Evolutionary conservation across 495 filamentous ascomycete species (phyloP).

Genomic region (Parathielavia appendiculata): DNA sequence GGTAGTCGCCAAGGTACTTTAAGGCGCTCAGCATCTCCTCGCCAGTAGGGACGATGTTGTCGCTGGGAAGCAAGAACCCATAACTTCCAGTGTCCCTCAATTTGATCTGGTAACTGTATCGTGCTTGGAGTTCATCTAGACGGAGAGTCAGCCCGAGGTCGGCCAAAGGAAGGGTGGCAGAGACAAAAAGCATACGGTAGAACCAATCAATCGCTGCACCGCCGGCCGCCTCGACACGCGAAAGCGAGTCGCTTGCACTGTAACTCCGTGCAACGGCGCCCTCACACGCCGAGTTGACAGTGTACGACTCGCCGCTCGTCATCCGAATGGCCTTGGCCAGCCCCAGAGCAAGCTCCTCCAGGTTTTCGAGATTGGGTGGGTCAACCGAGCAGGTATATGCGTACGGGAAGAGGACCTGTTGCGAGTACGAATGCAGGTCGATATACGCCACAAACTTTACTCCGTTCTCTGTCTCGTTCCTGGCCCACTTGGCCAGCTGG

Average conservation of each 20-base stretch:
- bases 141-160: background rate
- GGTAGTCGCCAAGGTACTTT: conserved; percentile 72
- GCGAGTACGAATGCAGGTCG: conserved; percentile 92
- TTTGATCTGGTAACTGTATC: conserved; percentile 90
- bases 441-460: conserved; percentile 74
- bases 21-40: conserved; percentile 79
- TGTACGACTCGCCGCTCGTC: conserved; percentile 68
- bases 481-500: conserved; percentile 74
- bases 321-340: conserved; percentile 85
- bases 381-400: conserved; percentile 70
- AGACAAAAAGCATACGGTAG: conserved; percentile 54
- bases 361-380: conserved; percentile 83
- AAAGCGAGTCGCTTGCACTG: conserved; percentile 28
- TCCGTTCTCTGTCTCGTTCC: conserved; percentile 72
- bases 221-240: conserved; percentile 60
- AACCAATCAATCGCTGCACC: conserved; percentile 95
- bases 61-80: conserved; percentile 82
- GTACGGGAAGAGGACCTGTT: conserved; percentile 92
- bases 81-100: conserved; percentile 89
- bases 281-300: conserved; percentile 81
- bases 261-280: conserved; percentile 53
- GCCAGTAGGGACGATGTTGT: conserved; percentile 85
- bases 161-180: background rate
- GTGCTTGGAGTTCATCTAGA: conserved; percentile 64
- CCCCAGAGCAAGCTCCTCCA: conserved; percentile 83